Base-by-base conservation (phyloP, 2,329 filamentous ascomycete species). In the Phaeomoniella chlamydospora region DNA sequence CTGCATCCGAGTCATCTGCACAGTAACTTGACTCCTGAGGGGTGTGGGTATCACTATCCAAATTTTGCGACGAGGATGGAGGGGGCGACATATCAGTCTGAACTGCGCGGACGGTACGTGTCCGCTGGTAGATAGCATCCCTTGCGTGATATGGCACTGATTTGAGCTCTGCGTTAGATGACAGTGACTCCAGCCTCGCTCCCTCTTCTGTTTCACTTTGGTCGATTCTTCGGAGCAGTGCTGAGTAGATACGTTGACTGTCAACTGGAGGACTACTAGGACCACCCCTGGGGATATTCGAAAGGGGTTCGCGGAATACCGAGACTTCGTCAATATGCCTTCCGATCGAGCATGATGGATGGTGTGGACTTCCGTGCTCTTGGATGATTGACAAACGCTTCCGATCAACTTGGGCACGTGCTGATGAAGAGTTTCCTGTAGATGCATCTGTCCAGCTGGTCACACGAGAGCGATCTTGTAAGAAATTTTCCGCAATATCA, bases 391-490 rank as follows among this genome's bases (percentile, higher is more conserved):
- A 62, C 15, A 65, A 44, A 6, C 54, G 51, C 37, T 58, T 56
- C 10, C 49, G 49, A 30, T 56, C 52, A 4, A 50, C 48, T 18
- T 47, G 40, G 14, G 48, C 54, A 15, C 52, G 49, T 9, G 51
- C 50, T n/a, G 45, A 43, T 17, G 61, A 44, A 4, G 61, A 64
- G 38, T 58, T 58, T 31, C 52, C 50, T 2, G 37, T 42, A 29
- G 57, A 64, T 3, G 63, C 65, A 41, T 65, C 53, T 22, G 63
- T 57, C 63, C 62, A 65, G 43, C 62, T 67, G 11, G 61, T 64
- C n/a, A 63, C 59, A 17, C 62, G 58, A 18, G 63, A 65, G 18
- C 41, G 46, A 18, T 39, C 37, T 30, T 45, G 43, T 15, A 39
- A 44, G 31, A 47, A 38, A 19, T 45, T 46, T 13, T 45, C 45